A percentile compares a stretch with the other conserved stretches of the same genome.
Conservation (phyloP, 2,329 filamentous ascomycete genomes). For the Diaporthe caulivora region DNA sequence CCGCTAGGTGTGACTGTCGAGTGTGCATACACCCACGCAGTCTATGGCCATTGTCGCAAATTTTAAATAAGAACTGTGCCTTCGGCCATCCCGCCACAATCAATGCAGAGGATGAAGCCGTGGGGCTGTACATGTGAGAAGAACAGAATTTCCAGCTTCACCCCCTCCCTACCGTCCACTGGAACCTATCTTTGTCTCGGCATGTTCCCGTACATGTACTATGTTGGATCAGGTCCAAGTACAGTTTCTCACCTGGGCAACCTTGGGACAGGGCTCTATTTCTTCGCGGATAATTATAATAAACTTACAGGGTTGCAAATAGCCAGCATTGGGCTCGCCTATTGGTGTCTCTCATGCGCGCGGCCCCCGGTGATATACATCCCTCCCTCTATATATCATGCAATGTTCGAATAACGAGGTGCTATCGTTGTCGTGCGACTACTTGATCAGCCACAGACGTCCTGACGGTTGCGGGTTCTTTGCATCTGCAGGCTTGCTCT, state of each 20-base stretch:
- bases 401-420: background rate
- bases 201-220: background rate
- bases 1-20: background rate
- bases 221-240: background rate
- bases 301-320: no score
- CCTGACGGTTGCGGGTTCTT: background rate
- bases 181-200: background rate
- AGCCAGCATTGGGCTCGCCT: no score
- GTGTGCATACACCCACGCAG: background rate
- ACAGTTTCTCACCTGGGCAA: background rate
- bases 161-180: background rate
- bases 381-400: no score
- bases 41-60: background rate
- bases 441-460: background rate
- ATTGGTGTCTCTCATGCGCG: no score
- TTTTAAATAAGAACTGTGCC: background rate
- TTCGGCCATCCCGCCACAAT: background rate
- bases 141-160: no score
- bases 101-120: background rate
- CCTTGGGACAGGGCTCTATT: no score
- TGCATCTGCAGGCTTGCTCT: background rate
- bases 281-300: no score
- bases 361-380: no score
- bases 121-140: no score
- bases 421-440: background rate